A percentile compares a stretch with the other conserved stretches of the same genome.
Evolutionary conservation across 2,329 filamentous ascomycete species (phyloP).

Genomic region (Phaeoacremonium minimum): DNA sequence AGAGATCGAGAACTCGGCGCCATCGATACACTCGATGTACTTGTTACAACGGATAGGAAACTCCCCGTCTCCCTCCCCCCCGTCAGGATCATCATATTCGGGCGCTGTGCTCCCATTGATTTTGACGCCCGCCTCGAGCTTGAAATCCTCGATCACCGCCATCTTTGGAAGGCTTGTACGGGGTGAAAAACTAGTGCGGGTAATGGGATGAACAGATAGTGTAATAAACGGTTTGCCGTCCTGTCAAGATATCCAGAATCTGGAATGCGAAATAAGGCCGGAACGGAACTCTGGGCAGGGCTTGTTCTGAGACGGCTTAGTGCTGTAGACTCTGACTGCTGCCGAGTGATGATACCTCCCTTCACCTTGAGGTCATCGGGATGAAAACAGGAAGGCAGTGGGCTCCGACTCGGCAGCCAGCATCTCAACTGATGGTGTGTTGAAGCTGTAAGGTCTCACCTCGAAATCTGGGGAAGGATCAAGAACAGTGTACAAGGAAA

Average conservation of each 20-base stretch:
- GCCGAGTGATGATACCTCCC: no score
- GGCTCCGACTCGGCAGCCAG: no score
- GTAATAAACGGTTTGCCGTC: no score
- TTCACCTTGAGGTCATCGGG: no score
- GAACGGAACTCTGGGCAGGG: not conserved
- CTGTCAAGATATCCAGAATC: not conserved
- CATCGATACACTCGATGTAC: not conserved
- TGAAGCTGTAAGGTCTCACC: no score
- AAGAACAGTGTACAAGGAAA: no score
- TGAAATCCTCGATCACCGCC: slow-evolving; percentile 5
- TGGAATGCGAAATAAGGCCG: not conserved
- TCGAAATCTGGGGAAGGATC: no score
- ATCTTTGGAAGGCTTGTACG: not conserved
- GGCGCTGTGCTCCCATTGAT: slow-evolving; percentile 10
- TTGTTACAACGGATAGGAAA: slow-evolving; percentile 4
- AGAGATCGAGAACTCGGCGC: no score
- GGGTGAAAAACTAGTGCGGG: not conserved
- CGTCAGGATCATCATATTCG: slow-evolving; percentile 19
- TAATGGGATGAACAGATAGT: no score
- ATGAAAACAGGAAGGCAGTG: no score
- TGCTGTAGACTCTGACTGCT: not conserved
- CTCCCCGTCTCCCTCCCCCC: not conserved
- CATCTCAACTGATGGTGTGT: no score
- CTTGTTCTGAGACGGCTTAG: not conserved
- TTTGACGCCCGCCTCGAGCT: slow-evolving; percentile 13